A percentile compares a stretch with the other conserved stretches of the same genome.
phyloP scores from a whole-genome alignment of 2,329 filamentous ascomycete species.

The Penicillium sp. region DNA sequence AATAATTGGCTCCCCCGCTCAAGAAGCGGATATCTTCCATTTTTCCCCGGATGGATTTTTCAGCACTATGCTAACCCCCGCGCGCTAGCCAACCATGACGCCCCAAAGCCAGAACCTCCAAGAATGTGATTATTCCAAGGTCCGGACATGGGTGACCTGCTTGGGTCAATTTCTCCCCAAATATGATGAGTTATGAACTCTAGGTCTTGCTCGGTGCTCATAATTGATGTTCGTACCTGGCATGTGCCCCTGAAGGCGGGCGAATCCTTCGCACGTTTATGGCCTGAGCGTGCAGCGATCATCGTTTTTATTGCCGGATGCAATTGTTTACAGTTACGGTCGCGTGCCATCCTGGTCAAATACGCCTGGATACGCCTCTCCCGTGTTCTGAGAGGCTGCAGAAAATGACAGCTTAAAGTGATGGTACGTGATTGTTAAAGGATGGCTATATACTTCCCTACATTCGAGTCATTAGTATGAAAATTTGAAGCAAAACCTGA shows the following conservation, averaged over 20 bases:
- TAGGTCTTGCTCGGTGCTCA: too few species aligned
- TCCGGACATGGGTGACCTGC: too few species aligned
- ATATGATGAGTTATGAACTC: too few species aligned
- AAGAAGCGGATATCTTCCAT: background rate
- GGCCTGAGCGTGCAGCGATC: background rate
- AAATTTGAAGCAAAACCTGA: too few species aligned
- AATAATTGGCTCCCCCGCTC: background rate
- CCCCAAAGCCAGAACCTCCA: background rate
- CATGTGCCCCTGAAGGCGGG: conserved; percentile 1
- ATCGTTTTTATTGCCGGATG: background rate
- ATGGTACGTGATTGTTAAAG: too few species aligned
- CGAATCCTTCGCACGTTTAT: background rate
- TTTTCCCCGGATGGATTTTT: background rate
- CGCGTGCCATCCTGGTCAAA: background rate
- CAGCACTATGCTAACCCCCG: background rate
- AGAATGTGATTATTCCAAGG: too few species aligned
- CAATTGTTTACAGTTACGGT: background rate
- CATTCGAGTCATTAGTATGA: too few species aligned
- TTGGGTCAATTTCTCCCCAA: too few species aligned
- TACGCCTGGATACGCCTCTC: background rate
- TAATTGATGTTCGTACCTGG: background rate
- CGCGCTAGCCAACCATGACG: background rate
- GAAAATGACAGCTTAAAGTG: too few species aligned
- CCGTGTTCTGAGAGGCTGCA: too few species aligned
- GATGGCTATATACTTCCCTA: too few species aligned